A percentile compares a stretch with the other conserved stretches of the same genome.
Evolutionary conservation across 2,329 filamentous ascomycete genomes (phyloP).

Genomic region (Cladophialophora chaetospira): DNA sequence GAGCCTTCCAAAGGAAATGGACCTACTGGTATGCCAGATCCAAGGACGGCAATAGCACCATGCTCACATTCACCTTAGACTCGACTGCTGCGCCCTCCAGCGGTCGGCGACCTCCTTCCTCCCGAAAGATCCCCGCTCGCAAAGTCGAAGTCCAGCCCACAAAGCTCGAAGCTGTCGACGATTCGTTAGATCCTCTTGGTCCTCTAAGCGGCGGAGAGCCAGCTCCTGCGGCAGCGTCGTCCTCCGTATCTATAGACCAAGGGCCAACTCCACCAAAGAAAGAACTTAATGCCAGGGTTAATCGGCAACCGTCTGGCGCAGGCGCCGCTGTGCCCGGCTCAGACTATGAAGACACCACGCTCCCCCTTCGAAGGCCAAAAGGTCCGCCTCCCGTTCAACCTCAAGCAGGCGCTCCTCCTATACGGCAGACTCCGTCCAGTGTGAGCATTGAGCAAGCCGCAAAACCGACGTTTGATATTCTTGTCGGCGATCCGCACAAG

Average conservation of each 20-base stretch:
- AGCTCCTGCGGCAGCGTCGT: slow-evolving; percentile 34
- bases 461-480: slow-evolving; percentile 87
- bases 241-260: slow-evolving; percentile 53
- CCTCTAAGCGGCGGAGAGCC: slow-evolving; percentile 51
- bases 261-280: slow-evolving; percentile 63
- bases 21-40: slow-evolving; percentile 18
- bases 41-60: neutral
- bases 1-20: slow-evolving; percentile 35
- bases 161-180: slow-evolving; percentile 64
- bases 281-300: slow-evolving; percentile 49
- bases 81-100: slow-evolving; percentile 39
- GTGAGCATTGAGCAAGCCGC: slow-evolving; percentile 90
- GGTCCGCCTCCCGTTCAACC: slow-evolving; percentile 62
- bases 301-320: slow-evolving; percentile 37
- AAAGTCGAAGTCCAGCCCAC: slow-evolving; percentile 63
- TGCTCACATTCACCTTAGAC: slow-evolving; percentile 22
- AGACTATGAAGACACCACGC: slow-evolving; percentile 69
- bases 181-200: slow-evolving; percentile 63
- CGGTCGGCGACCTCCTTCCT: slow-evolving; percentile 51
- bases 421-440: slow-evolving; percentile 68
- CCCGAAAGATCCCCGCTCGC: slow-evolving; percentile 55
- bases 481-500: slow-evolving; percentile 94
- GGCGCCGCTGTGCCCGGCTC: slow-evolving; percentile 64
- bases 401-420: slow-evolving; percentile 45
- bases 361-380: slow-evolving; percentile 63